Base-by-base conservation (phyloP, 306 rosid genomes). In the Urtica urens region DNA sequence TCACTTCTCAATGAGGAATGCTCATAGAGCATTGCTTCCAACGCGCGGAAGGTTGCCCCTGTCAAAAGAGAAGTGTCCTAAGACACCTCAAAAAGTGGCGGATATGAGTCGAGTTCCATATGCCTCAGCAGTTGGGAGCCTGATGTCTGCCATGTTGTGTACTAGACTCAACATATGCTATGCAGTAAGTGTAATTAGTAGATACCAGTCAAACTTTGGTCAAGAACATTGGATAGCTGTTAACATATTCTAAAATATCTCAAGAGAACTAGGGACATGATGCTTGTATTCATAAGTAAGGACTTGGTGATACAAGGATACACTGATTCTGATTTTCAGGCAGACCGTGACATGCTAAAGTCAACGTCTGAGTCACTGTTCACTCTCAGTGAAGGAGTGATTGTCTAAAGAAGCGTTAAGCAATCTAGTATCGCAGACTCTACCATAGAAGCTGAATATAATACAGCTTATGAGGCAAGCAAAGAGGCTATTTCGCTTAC, bases 151-250 rank as follows among this genome's bases (percentile, higher is more conserved):
- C 6, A 41, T 25, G 30, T 18, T 46, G 29, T 46, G 33, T 7
- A 43, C 27, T 3, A 8, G 27, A 21, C 26, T 7, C 1, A 27
- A 43, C 23, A 43, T 43, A 1, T 20, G 33, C 19, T 2, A 46
- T 24, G 20, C 4, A 3, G 4, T 23, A 5, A 2, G 22, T 1
- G 21, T 41, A 1, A 13, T 41, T 2, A 41, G 33, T 23, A 7
- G 51, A 7, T 46, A 0, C 16, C 19, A 46, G n/a, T 23, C 30
- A 1, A 24, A 46, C 25, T 65, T 73, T 10, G 33, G 51, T 3
- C 7, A 4, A 1, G 16, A 23, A 1, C 51, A 46, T 3, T 46
- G 5, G 18, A 23, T 23, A 2, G 51, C 8, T 1, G 51, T 46
- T 2, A 46, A 46, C 16, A 46, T 11, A 46, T 46, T 23, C 1